Conservation (phyloP, 23 red algal species). For the Gracilariopsis chorda region DNA sequence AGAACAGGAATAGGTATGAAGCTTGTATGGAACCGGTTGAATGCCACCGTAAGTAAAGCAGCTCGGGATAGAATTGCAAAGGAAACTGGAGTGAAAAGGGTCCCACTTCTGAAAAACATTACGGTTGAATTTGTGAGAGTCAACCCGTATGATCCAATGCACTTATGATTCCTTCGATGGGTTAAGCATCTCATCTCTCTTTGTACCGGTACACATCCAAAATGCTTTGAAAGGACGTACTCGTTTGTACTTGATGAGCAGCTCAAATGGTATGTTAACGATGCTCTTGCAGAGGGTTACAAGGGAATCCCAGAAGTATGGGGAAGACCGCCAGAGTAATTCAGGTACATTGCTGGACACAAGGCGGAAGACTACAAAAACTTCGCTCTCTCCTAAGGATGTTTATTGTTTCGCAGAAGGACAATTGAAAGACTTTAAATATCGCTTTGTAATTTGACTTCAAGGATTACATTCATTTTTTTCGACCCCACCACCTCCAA, state of each 20-base stretch:
- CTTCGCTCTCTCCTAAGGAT: background rate
- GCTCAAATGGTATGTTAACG: background rate
- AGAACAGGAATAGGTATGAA: background rate
- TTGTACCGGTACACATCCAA: background rate
- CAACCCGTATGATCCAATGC: conserved; percentile 3
- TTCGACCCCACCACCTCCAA: background rate
- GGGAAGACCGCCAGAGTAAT: background rate
- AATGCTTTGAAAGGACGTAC: background rate
- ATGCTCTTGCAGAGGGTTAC: background rate
- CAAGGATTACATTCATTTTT: background rate
- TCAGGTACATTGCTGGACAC: background rate
- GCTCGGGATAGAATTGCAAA: background rate
- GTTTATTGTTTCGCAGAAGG: background rate
- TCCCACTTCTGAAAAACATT: background rate
- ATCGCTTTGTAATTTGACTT: background rate
- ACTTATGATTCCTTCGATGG: background rate
- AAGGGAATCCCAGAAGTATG: background rate
- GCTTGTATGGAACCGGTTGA: background rate
- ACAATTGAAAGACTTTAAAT: background rate
- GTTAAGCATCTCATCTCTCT: background rate
- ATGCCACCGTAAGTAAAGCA: background rate
- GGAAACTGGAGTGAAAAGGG: background rate
- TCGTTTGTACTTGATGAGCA: background rate
- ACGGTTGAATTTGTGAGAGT: background rate
- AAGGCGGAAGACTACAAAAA: conserved; percentile 13